Evolutionary conservation across 2,329 filamentous ascomycete species (phyloP).

Genomic region (Raffaelea deltoideospora): DNA sequence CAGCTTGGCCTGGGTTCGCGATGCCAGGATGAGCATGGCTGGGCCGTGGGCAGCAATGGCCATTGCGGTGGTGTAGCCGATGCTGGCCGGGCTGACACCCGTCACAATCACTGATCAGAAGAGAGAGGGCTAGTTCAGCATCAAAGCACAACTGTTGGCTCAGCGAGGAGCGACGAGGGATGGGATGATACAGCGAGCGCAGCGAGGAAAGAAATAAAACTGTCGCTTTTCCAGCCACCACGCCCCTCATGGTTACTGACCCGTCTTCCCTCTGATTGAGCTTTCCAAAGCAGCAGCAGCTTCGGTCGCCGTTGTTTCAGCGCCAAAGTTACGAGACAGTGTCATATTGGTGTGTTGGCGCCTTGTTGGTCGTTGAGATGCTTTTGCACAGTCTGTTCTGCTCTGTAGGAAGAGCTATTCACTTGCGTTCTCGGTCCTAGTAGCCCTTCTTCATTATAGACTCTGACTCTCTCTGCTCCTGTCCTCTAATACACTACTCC

Average conservation of each 20-base stretch:
- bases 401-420: too few species aligned
- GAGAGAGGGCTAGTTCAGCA: too few species aligned
- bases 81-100: slow-evolving; percentile 24
- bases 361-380: too few species aligned
- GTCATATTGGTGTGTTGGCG: too few species aligned
- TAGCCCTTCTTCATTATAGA: too few species aligned
- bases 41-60: slow-evolving; percentile 29
- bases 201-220: too few species aligned
- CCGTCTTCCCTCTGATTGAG: slow-evolving; percentile 7
- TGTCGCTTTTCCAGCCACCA: too few species aligned
- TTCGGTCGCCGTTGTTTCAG: slow-evolving; percentile 9
- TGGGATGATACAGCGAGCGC: too few species aligned
- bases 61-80: slow-evolving; percentile 24
- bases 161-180: not conserved
- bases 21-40: slow-evolving; percentile 25
- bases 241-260: slow-evolving; percentile 1
- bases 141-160: not conserved
- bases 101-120: slow-evolving; percentile 17
- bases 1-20: slow-evolving; percentile 26
- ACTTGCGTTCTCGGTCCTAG: too few species aligned
- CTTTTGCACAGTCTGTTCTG: too few species aligned
- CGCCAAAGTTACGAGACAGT: slow-evolving; percentile 2
- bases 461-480: too few species aligned
- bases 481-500: too few species aligned
- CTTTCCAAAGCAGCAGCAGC: slow-evolving; percentile 6